A percentile compares a stretch with the other conserved stretches of the same genome.
These are phyloP conservation scores for Backusella luteola DNA, from an alignment of 192 early-diverging fungal genomes.

Conservation along the genomic window DNA sequence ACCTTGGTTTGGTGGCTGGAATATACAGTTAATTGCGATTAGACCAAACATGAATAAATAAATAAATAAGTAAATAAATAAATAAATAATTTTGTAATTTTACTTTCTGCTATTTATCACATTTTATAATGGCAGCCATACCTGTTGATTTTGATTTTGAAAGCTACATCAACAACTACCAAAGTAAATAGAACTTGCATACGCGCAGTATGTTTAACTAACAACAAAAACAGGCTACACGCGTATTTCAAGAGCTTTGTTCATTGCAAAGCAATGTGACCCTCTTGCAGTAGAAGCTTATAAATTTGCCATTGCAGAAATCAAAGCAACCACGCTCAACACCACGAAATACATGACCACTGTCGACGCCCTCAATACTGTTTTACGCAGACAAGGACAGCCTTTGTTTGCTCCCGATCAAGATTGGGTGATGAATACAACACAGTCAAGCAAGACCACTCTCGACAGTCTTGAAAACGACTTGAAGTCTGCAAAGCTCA, in stretches of 20 bases:
- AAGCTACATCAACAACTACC: constrained; percentile 18
- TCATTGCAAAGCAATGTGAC: constrained; percentile 73
- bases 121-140: not conserved
- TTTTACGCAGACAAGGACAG: constrained; percentile 36
- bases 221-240: constrained; percentile 53
- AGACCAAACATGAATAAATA: constrained; percentile 2
- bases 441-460: constrained; percentile 41
- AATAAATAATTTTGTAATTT: not conserved
- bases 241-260: constrained; percentile 66
- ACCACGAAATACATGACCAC: constrained; percentile 48
- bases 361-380: constrained; percentile 55
- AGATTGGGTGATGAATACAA: constrained; percentile 50
- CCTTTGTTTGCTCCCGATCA: constrained; percentile 42
- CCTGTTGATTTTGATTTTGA: constrained; percentile 26
- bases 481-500: constrained; percentile 75
- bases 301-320: constrained; percentile 58
- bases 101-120: not conserved
- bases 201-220: not conserved
- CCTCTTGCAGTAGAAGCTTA: constrained; percentile 65
- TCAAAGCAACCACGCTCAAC: constrained; percentile 49
- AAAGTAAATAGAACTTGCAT: constrained; percentile 2
- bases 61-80: not conserved
- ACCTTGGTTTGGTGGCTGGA: constrained; percentile 29
- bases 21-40: constrained; percentile 21
- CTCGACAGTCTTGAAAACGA: constrained; percentile 71